Evolutionary conservation across 2,329 filamentous ascomycete species (phyloP).

Genomic region (Botrytis deweyae): DNA sequence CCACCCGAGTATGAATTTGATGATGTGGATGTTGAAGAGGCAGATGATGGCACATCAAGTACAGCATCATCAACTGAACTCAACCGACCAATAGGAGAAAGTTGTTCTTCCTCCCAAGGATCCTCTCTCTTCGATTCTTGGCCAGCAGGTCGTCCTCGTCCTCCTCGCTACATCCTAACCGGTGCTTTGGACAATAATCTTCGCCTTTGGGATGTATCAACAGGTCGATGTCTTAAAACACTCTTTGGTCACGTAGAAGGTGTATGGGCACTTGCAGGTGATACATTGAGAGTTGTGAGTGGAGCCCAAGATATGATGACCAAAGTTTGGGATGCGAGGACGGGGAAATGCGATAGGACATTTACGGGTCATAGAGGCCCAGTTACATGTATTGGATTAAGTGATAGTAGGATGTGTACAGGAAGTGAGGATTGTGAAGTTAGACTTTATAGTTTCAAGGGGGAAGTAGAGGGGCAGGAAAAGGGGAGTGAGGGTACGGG

Average conservation of each 20-base stretch:
- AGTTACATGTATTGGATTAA: slow-evolving; percentile 89
- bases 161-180: slow-evolving; percentile 89
- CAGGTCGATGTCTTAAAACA: slow-evolving; percentile 79
- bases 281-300: slow-evolving; percentile 82
- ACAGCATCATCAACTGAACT: slow-evolving; percentile 22
- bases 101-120: slow-evolving; percentile 22
- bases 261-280: slow-evolving; percentile 88
- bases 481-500: background rate
- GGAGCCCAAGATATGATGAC: slow-evolving; percentile 93
- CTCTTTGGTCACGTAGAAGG: slow-evolving; percentile 98
- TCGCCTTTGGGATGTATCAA: slow-evolving; percentile 84
- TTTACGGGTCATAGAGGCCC: slow-evolving; percentile 89
- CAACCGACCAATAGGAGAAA: slow-evolving; percentile 10
- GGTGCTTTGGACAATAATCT: slow-evolving; percentile 89
- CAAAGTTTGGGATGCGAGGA: slow-evolving; percentile 92
- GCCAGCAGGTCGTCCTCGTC: slow-evolving; percentile 65
- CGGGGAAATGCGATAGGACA: slow-evolving; percentile 87
- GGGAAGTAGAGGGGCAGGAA: slow-evolving; percentile 25
- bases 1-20: slow-evolving; percentile 89
- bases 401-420: slow-evolving; percentile 84
- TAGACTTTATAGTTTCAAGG: slow-evolving; percentile 71
- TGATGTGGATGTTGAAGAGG: slow-evolving; percentile 57
- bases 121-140: slow-evolving; percentile 49
- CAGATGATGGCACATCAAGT: slow-evolving; percentile 52
- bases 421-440: slow-evolving; percentile 94